Conservation (phyloP, 352 stramenopile genomes). For the Phytophthora crassamura region DNA sequence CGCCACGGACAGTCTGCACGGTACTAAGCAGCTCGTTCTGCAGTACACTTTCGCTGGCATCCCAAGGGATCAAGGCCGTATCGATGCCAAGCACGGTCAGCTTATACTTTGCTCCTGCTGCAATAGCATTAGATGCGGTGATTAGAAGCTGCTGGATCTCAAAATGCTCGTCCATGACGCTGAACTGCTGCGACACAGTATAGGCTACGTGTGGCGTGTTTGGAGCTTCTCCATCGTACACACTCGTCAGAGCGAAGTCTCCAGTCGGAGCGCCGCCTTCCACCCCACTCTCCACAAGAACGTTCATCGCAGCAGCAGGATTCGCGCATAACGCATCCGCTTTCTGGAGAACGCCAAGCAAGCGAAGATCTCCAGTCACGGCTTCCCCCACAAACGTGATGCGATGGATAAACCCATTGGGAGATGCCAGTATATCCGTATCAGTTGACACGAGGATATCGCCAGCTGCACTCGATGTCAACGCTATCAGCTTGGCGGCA, state of each 20-base stretch:
- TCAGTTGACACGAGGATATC: conserved; percentile 63
- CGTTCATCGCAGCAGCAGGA: conserved; percentile 14
- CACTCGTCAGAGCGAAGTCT: conserved; percentile 50
- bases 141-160: conserved; percentile 71
- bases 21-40: conserved; percentile 7
- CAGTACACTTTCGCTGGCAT: conserved; percentile 56
- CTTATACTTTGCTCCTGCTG: conserved; percentile 43
- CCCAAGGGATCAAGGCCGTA: conserved; percentile 63
- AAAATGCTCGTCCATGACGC: conserved; percentile 75
- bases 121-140: conserved; percentile 54
- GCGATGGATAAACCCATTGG: conserved; percentile 64
- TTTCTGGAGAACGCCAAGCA: conserved; percentile 26
- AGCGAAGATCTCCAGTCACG: conserved; percentile 59
- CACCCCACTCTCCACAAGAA: conserved; percentile 20
- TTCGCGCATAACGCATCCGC: conserved; percentile 14
- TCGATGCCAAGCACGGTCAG: conserved; percentile 38
- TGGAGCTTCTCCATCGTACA: conserved; percentile 67
- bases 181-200: conserved; percentile 67
- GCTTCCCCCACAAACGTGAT: conserved; percentile 75
- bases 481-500: conserved; percentile 28
- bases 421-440: conserved; percentile 40
- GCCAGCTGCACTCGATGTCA: conserved; percentile 43
- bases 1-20: conserved; percentile 34
- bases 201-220: conserved; percentile 54
- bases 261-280: conserved; percentile 39